Conservation (phyloP, 306 rosid genomes). For the Ormosia semicastrata region DNA sequence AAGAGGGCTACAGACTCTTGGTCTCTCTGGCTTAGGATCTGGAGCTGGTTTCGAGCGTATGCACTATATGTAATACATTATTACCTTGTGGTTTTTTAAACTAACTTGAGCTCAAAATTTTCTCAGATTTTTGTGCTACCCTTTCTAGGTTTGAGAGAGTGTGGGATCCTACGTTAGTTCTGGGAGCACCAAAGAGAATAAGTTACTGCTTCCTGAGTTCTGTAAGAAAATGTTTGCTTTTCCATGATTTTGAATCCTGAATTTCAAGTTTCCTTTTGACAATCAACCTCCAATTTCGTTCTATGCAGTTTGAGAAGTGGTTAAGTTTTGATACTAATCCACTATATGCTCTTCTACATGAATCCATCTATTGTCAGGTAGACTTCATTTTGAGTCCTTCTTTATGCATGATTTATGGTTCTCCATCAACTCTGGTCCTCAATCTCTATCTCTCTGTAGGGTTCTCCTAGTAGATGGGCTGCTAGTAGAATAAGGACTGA, state of each 20-base stretch:
- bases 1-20: constrained; percentile 83
- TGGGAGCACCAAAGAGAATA: constrained; percentile 71
- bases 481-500: constrained; percentile 66
- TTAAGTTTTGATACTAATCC: constrained; percentile 66
- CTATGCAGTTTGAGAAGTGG: constrained; percentile 70
- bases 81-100: not conserved
- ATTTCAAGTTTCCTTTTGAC: constrained; percentile 25
- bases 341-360: constrained; percentile 78
- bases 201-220: constrained; percentile 69
- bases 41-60: constrained; percentile 86
- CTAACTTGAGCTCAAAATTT: not conserved
- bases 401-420: not conserved
- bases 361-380: constrained; percentile 92
- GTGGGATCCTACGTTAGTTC: constrained; percentile 91
- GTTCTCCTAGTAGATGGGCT: constrained; percentile 78
- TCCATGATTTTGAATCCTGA: constrained; percentile 17
- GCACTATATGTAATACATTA: constrained; percentile 73
- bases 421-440: constrained; percentile 1
- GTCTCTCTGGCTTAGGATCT: constrained; percentile 78
- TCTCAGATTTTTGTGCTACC: constrained; percentile 15
- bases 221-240: constrained; percentile 52
- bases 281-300: constrained; percentile 22
- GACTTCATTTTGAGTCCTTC: constrained; percentile 7
- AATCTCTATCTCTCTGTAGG: constrained; percentile 42
- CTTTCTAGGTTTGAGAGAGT: constrained; percentile 77